Percentiles rank a stretch among this genome's conserved stretches.
phyloP scores from a whole-genome alignment of 1,284 basidiomycete species.

The Fomitiporia mediterranea region DNA sequence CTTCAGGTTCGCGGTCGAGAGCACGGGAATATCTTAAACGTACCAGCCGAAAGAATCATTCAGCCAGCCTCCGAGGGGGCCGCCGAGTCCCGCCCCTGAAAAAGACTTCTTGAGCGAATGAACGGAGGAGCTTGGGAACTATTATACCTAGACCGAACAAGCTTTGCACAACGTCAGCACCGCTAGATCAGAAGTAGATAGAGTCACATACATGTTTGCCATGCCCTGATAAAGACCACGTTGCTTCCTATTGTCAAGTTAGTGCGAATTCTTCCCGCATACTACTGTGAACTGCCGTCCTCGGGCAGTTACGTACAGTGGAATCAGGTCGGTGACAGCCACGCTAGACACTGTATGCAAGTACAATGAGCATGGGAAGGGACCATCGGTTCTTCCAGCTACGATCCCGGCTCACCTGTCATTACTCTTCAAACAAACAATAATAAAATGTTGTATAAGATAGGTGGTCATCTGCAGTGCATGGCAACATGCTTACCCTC shows the following conservation, averaged over 20 bases:
- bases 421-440: slow-evolving; percentile 51
- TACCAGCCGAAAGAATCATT: slow-evolving; percentile 83
- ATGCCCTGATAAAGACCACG: slow-evolving; percentile 87
- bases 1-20: slow-evolving; percentile 15
- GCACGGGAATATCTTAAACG: slow-evolving; percentile 26
- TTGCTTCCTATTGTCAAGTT: slow-evolving; percentile 53
- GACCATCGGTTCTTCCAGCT: slow-evolving; percentile 2
- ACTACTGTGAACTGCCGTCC: slow-evolving; percentile 11
- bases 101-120: slow-evolving; percentile 3
- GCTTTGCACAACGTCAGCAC: slow-evolving; percentile 35
- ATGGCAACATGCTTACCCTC: slow-evolving; percentile 54
- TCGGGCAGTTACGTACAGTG: slow-evolving; percentile 51
- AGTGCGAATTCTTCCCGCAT: not conserved
- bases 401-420: slow-evolving; percentile 56
- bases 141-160: slow-evolving; percentile 60
- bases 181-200: slow-evolving; percentile 2
- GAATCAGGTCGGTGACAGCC: slow-evolving; percentile 74
- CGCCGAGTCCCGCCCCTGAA: slow-evolving; percentile 67
- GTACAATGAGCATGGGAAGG: slow-evolving; percentile 14
- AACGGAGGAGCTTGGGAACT: not conserved
- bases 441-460: slow-evolving; percentile 16
- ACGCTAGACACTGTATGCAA: slow-evolving; percentile 62
- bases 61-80: slow-evolving; percentile 85
- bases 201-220: slow-evolving; percentile 67
- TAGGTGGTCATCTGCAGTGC: slow-evolving; percentile 20